phyloP scores from a whole-genome alignment of 176 grass and related monocot species.

The Sorghum bicolor region DNA sequence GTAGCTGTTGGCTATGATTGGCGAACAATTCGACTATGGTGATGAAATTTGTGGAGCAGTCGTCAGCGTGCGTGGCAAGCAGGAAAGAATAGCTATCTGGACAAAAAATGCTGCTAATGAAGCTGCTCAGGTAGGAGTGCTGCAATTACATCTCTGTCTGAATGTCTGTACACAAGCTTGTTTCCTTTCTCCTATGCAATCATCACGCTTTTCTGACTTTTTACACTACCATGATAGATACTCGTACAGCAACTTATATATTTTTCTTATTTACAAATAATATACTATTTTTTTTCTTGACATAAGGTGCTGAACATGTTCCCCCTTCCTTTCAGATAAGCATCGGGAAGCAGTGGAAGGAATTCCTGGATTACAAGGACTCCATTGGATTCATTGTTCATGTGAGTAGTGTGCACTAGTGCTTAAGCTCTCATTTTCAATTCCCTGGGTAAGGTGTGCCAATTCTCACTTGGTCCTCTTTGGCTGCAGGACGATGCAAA shows the following conservation, averaged over 20 bases:
- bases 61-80: constrained; percentile 70
- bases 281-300: background rate
- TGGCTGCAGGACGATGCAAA: constrained; percentile 64
- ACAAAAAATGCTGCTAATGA: constrained; percentile 93
- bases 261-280: background rate
- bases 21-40: constrained; percentile 94
- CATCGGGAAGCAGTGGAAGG: constrained; percentile 96
- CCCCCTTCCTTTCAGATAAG: constrained; percentile 44
- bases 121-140: constrained; percentile 75
- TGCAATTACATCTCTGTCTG: background rate
- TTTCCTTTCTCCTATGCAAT: background rate
- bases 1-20: constrained; percentile 88
- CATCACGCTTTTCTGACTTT: background rate
- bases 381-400: constrained; percentile 73
- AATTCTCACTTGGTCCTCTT: background rate
- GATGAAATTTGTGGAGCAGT: constrained; percentile 97
- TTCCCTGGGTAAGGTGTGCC: background rate
- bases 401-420: constrained; percentile 40
- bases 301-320: background rate
- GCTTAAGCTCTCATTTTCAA: background rate
- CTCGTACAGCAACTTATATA: background rate
- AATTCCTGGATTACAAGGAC: constrained; percentile 81
- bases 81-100: constrained; percentile 90
- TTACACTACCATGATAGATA: background rate
- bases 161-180: background rate